Evolutionary conservation across 148 eudicot species (phyloP), one percentile per base, ranked within the genome.

Genomic region (Amaranthus palmeri): DNA sequence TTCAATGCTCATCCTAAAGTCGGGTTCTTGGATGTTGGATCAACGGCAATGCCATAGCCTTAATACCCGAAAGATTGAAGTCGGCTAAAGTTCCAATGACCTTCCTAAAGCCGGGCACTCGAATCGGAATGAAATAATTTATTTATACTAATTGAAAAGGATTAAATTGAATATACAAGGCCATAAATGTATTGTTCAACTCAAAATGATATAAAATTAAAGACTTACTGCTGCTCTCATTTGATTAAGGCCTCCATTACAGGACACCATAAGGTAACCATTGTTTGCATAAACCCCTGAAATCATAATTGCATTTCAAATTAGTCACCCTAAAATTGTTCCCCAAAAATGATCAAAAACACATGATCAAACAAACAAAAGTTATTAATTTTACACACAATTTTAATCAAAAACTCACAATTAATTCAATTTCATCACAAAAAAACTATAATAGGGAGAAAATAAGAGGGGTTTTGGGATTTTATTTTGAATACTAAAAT

Each of bases 191-290:
- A 25, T 7, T 7, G 13, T 44, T 61, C 15, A 36, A 44, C 6
- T 61, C 65, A 63, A 45, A 36, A 66, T 13, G 25, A 59, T 10
- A n/a, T 4, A 8, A 4, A 10, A 41, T n/a, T 40, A 51, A 0
- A 54, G 75, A 86, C 83, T 65, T 77, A 88, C 92, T 14, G 89
- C 92, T 44, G 88, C 85, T 36, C 92, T 76, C 92, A 88, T 88
- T 86, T 88, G 92, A 69, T 88, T 88, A 67, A 88, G 89, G 49
- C 91, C 91, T 64, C 91, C 91, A 73, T 87, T 88, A 78, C 92
- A 86, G 18, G 92, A 88, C 44, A 88, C 89, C 86, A 84, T 88
- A n/a, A 88, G 82, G 55, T 88, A 88, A 57, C 92, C 92, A 79
- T 88, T 88, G 76, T 84, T 88, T 76, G 79, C 81, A 72, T 88